These are phyloP conservation scores for Talaromyces sp. DNA, from an alignment of 2,329 filamentous ascomycete species.

Conservation along the genomic window DNA sequence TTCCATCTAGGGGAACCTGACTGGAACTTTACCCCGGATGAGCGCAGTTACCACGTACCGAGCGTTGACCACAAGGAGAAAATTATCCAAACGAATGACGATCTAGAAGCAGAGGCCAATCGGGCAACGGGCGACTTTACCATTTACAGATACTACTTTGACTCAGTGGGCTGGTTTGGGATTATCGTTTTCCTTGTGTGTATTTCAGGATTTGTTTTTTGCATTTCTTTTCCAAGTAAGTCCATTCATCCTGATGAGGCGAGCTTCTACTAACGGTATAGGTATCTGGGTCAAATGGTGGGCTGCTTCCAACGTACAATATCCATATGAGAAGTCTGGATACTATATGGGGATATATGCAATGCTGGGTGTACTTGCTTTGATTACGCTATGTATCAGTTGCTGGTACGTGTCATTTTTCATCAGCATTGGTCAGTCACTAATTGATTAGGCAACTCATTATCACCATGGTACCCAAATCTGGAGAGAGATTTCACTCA, in stretches of 20 bases:
- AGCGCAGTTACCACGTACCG: slow-evolving; percentile 14
- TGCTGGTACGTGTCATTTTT: slow-evolving; percentile 30
- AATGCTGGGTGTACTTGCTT: slow-evolving; percentile 38
- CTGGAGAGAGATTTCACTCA: slow-evolving; percentile 50
- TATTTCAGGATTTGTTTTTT: slow-evolving; percentile 39
- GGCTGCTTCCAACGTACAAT: slow-evolving; percentile 36
- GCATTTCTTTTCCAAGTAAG: slow-evolving; percentile 42
- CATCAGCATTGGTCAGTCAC: not conserved
- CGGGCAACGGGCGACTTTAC: slow-evolving; percentile 40
- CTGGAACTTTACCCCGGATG: slow-evolving; percentile 28
- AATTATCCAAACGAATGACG: slow-evolving; percentile 19
- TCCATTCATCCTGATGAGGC: not conserved
- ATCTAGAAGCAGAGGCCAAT: slow-evolving; percentile 28
- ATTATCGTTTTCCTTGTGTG: slow-evolving; percentile 36
- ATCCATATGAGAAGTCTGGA: slow-evolving; percentile 32
- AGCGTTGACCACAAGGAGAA: slow-evolving; percentile 15
- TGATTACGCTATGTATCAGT: slow-evolving; percentile 35
- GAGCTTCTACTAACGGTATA: slow-evolving; percentile 6
- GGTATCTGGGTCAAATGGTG: slow-evolving; percentile 45
- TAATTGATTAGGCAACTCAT: slow-evolving; percentile 44
- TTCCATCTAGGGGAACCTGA: slow-evolving; percentile 35
- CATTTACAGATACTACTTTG: slow-evolving; percentile 43
- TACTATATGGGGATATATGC: slow-evolving; percentile 42
- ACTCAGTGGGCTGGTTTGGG: slow-evolving; percentile 37
- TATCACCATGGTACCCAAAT: slow-evolving; percentile 53